Evolutionary conservation across 2,329 filamentous ascomycete species (phyloP), one percentile per base, ranked within the genome.

Genomic region (Xylaria multiplex): DNA sequence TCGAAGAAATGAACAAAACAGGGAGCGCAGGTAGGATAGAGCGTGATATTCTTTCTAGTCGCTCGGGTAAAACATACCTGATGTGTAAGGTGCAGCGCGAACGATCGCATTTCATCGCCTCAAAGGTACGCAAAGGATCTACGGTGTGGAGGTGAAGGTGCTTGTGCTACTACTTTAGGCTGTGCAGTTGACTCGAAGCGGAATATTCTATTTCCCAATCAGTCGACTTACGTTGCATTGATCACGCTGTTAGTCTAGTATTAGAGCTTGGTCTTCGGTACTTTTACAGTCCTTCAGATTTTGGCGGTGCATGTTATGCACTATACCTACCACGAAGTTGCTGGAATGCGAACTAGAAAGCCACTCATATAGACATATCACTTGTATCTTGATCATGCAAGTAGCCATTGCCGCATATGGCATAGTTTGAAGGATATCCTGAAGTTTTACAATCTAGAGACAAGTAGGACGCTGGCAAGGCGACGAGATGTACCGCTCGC

Each of bases 391-490:
- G 63, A 66, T 66, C 40, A 53, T 63, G 62, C 50, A 45, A 58
- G 49, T 24, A 24, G 54, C 43, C 49, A 43, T 59, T 50, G n/a
- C 46, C 57, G 53, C 27, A 46, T 53, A 59, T 43, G 42, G 61
- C 40, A 62, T 49, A 45, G 43, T 52, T 52, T 42, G 30, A 56
- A 48, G 54, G 53, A 63, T 62, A 56, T 63, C 63, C 67, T 50
- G 53, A 68, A 42, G 62, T 46, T 37, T 62, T 60, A 40, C 55
- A 64, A 65, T 68, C 67, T 63, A 67, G 69, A 63, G 67, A 62
- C 66, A 62, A 65, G 65, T 67, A 42, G 59, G n/a, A 66, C 13
- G 11, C 35, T 22, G 37, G 48, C 48, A 32, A 32, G 37, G n/a
- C 37, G 30, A 37, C 6, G 37, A 58, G 37, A 52, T 37, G 27